These are phyloP conservation scores for Trypanosoma platydactyli DNA, from an alignment of 208 protist genomes.

Conservation along the genomic window DNA sequence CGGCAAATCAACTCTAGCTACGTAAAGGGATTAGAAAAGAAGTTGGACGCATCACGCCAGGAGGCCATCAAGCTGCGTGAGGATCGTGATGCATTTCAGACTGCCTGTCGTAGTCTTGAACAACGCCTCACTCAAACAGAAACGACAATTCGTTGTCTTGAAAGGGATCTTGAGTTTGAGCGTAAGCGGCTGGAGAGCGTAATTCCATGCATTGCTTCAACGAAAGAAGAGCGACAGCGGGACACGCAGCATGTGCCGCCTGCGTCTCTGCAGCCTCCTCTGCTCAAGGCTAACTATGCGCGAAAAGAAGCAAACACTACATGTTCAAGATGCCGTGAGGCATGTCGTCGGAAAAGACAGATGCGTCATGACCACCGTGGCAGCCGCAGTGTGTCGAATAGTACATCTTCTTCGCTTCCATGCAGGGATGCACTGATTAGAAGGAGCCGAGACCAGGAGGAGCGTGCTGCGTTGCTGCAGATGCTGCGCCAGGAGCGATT, in stretches of 20 bases:
- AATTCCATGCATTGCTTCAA: background rate
- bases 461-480: background rate
- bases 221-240: slow-evolving; percentile 12
- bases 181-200: slow-evolving; percentile 35
- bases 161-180: slow-evolving; percentile 53
- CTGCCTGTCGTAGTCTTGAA: slow-evolving; percentile 41
- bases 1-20: slow-evolving; percentile 43
- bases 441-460: background rate
- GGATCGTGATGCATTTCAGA: slow-evolving; percentile 54
- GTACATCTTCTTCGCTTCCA: background rate
- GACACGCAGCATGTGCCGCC: slow-evolving; percentile 1
- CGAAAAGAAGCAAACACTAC: too few relatives aligned
- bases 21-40: slow-evolving; percentile 49
- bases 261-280: background rate
- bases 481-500: background rate
- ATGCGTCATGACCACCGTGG: background rate
- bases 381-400: background rate
- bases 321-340: background rate
- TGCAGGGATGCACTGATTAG: background rate
- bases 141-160: slow-evolving; percentile 44
- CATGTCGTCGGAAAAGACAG: background rate
- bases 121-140: slow-evolving; percentile 43
- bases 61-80: slow-evolving; percentile 29
- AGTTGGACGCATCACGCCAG: slow-evolving; percentile 28
- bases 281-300: too few relatives aligned